Conservation (phyloP, 106 monocot species). For the Acorus gramineus region DNA sequence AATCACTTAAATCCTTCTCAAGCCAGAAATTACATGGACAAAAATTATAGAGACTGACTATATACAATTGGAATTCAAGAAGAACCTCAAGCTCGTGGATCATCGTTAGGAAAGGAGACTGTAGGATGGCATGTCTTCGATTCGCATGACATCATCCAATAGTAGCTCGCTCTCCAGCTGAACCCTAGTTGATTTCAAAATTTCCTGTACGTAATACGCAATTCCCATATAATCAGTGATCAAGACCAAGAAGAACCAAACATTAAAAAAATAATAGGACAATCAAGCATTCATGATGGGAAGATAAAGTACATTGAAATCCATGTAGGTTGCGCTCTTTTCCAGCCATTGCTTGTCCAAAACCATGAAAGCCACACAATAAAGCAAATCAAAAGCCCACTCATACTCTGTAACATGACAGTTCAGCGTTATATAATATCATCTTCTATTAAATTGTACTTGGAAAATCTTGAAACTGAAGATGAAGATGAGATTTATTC, state of each 20-base stretch:
- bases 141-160: slow-evolving; percentile 49
- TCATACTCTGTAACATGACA: slow-evolving; percentile 38
- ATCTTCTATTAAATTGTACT: too few species aligned
- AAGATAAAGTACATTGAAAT: slow-evolving; percentile 42
- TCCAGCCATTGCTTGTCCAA: slow-evolving; percentile 75
- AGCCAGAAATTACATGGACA: too few species aligned
- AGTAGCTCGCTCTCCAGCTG: slow-evolving; percentile 60
- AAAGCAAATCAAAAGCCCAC: slow-evolving; percentile 62
- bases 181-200: slow-evolving; percentile 47
- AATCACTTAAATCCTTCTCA: too few species aligned
- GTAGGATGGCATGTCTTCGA: slow-evolving; percentile 75
- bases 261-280: not conserved
- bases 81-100: too few species aligned
- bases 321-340: slow-evolving; percentile 70
- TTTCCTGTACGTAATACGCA: slow-evolving; percentile 18
- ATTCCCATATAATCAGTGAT: too few species aligned
- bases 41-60: too few species aligned
- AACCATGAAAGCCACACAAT: slow-evolving; percentile 60
- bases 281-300: not conserved
- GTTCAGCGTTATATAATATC: too few species aligned
- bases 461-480: too few species aligned
- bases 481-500: not conserved
- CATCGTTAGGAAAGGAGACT: slow-evolving; percentile 31
- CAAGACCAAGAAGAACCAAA: not conserved
- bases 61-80: too few species aligned